Evolutionary conservation across 2,329 filamentous ascomycete genomes (phyloP), one percentile per base, ranked within the genome.

Genomic region (Cercospora nicotianae): DNA sequence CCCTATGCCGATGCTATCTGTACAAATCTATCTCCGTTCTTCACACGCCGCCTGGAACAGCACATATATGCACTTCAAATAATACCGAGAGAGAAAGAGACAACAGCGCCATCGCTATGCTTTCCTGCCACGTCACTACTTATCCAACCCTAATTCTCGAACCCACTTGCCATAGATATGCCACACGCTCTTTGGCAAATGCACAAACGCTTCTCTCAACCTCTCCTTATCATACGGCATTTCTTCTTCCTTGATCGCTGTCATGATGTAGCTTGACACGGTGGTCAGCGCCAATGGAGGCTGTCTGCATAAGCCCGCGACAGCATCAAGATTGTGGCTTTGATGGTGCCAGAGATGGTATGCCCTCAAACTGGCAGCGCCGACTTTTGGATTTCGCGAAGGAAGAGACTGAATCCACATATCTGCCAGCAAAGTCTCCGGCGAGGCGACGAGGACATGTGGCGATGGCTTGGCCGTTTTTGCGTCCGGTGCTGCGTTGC

Each of bases 341-440:
- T 83, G 76, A 66, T 87, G 83, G 64, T 88, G 81, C 90, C 90
- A 92, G 20, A 92, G 78, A 70, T 84, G 86, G 73, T 91, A 92
- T 1, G 87, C 83, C 13, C 87, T 83, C 57, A 75, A 64, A 33
- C 60, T 65, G 18, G 67, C 57, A 30, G 20, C 59, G 28, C 58
- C 66, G 31, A 67, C 60, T 55, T 33, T 62, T 3, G 65, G 51
- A 20, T 48, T 48, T 2, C 58, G 53, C 6, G 65, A 60, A 7
- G 65, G 51, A 3, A 63, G 60, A 18, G 65, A 67, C 16, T 42
- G 39, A n/a, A 68, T 28, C 67, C 67, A 68, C 33, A 63, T 58
- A 9, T 66, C 67, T 30, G 67, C 67, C 39, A 64, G 28, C 2
- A 64, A 31, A 31, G 62, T 64, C 26, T 64, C 62, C 7, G 62